Conservation (phyloP, 768 basidiomycete genomes). For the Xerocomellus amylosporus region DNA sequence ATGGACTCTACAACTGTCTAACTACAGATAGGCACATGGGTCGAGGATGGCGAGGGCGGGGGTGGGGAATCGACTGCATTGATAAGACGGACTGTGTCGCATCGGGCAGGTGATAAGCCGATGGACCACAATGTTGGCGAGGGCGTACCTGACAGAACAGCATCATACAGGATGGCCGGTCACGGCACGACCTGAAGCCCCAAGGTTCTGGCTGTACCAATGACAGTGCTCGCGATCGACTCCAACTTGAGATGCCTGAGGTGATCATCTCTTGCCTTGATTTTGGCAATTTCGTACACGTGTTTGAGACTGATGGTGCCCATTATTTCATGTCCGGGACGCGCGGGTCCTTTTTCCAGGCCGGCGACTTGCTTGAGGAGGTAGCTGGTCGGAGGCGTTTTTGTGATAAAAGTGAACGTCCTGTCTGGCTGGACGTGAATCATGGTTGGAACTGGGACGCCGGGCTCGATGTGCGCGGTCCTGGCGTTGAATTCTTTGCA, state of each 20-base stretch:
- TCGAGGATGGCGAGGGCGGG: conserved; percentile 9
- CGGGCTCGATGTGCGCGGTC: conserved; percentile 82
- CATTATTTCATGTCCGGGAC: conserved; percentile 72
- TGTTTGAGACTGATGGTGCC: conserved; percentile 93
- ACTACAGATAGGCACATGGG: conserved; percentile 25
- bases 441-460: conserved; percentile 85
- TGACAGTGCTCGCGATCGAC: conserved; percentile 81
- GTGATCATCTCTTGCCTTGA: conserved; percentile 89
- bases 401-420: conserved; percentile 89
- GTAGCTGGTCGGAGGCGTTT: conserved; percentile 86
- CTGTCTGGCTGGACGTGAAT: conserved; percentile 95
- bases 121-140: conserved; percentile 19
- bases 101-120: conserved; percentile 21
- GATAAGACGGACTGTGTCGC: conserved; percentile 27
- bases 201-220: conserved; percentile 85
- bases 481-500: conserved; percentile 99
- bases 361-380: conserved; percentile 90
- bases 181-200: conserved; percentile 90
- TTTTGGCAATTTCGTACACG: conserved; percentile 97
- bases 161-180: conserved; percentile 26
- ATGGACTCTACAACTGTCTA: conserved; percentile 23
- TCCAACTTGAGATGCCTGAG: conserved; percentile 84
- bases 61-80: conserved; percentile 9
- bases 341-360: conserved; percentile 86
- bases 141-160: conserved; percentile 25